These are phyloP conservation scores for Fomes fomentarius DNA, from an alignment of 1,284 basidiomycete species.

Conservation along the genomic window DNA sequence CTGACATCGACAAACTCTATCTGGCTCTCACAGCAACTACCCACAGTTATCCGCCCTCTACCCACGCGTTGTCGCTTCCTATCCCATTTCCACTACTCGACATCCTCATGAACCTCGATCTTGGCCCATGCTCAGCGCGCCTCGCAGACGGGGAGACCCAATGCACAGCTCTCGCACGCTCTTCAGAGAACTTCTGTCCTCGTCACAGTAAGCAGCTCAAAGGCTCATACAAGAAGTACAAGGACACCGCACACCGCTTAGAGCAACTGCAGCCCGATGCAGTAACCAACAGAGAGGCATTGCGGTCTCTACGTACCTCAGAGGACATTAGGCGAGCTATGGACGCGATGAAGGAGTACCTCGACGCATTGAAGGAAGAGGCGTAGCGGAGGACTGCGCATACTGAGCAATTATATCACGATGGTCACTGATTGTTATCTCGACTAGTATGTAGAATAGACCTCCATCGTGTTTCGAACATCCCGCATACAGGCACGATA, in stretches of 20 bases:
- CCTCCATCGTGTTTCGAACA: too few species aligned
- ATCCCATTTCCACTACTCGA: neutral
- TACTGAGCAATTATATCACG: neutral
- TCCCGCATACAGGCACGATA: too few species aligned
- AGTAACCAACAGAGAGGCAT: too few species aligned
- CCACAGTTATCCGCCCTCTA: too few species aligned
- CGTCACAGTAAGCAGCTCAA: neutral
- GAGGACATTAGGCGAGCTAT: neutral
- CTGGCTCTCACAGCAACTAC: too few species aligned
- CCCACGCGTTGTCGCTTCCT: too few species aligned
- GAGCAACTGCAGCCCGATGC: neutral
- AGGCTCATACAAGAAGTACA: neutral
- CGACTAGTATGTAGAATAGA: neutral
- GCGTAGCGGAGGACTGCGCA: neutral
- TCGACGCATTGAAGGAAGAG: neutral
- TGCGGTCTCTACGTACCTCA: neutral
- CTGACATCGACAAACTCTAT: too few species aligned
- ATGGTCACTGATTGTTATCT: neutral
- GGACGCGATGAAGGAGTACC: neutral
- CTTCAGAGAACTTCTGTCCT: neutral
- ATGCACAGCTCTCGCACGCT: neutral
- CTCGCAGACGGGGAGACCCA: neutral
- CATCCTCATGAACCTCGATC: neutral
- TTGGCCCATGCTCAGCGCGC: neutral
- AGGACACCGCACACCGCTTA: neutral